These are phyloP conservation scores for Hypoxylon sp. DNA, from an alignment of 2,329 filamentous ascomycete species.

Conservation along the genomic window DNA sequence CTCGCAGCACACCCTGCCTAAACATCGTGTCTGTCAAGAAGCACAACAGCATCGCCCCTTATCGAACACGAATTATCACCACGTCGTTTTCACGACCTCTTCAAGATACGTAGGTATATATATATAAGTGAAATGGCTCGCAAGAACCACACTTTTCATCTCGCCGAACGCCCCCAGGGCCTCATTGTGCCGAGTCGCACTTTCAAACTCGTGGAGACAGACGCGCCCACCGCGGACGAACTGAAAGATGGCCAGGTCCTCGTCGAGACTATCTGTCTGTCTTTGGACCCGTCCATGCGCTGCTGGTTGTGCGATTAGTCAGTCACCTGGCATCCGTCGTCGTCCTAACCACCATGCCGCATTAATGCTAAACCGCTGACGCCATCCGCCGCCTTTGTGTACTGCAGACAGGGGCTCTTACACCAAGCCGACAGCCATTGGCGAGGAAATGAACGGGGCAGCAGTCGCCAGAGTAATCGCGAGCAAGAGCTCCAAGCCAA, in stretches of 20 bases:
- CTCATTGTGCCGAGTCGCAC: constrained; percentile 76
- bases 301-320: constrained; percentile 74
- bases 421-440: constrained; percentile 76
- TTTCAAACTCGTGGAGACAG: constrained; percentile 68
- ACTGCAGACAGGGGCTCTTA: constrained; percentile 69
- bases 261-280: constrained; percentile 73
- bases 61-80: background rate
- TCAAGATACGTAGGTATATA: background rate
- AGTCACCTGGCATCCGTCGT: constrained; percentile 28
- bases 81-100: no score
- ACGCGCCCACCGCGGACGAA: constrained; percentile 65
- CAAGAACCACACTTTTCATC: constrained; percentile 67
- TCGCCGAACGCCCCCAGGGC: constrained; percentile 74
- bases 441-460: constrained; percentile 76
- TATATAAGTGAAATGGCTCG: constrained; percentile 57
- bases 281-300: constrained; percentile 82
- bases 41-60: background rate
- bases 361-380: constrained; percentile 8
- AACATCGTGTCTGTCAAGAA: no score
- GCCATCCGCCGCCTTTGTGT: background rate
- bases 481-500: constrained; percentile 69
- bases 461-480: constrained; percentile 74
- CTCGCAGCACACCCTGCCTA: background rate
- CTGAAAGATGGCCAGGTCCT: constrained; percentile 77
- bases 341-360: background rate